phyloP scores from a whole-genome alignment of 768 basidiomycete species.

The Ephemerocybe angulata region DNA sequence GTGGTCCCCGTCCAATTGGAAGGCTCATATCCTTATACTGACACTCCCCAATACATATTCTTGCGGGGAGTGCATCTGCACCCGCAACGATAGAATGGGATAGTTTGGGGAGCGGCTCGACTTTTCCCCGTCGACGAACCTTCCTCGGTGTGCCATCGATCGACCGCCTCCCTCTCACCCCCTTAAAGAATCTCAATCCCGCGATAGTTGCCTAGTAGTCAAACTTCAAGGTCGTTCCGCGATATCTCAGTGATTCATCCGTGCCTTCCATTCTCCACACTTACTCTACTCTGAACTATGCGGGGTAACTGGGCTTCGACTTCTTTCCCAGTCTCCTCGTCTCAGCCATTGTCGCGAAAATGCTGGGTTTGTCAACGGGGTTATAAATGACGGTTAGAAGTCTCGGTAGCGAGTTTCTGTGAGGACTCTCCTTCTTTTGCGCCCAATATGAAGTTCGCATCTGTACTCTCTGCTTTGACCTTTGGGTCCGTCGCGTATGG shows the following conservation, averaged over 20 bases:
- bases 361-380: background rate
- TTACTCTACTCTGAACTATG: too few species aligned
- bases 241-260: constrained; percentile 3
- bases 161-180: background rate
- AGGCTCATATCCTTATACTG: background rate
- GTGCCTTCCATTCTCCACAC: background rate
- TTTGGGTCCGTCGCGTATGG: background rate
- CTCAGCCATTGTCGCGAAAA: background rate
- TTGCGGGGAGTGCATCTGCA: too few species aligned
- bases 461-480: background rate
- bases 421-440: background rate
- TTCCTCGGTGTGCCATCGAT: background rate
- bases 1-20: background rate
- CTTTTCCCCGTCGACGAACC: background rate
- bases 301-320: background rate
- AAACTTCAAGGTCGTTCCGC: background rate
- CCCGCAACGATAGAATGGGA: too few species aligned
- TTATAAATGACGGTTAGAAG: background rate
- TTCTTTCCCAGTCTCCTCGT: background rate
- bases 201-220: background rate
- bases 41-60: background rate
- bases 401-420: background rate
- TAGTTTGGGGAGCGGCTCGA: background rate
- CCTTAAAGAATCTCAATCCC: background rate
- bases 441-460: background rate